Evolutionary conservation across 1,284 basidiomycete genomes (phyloP).

Genomic region (Vanrija sp.): DNA sequence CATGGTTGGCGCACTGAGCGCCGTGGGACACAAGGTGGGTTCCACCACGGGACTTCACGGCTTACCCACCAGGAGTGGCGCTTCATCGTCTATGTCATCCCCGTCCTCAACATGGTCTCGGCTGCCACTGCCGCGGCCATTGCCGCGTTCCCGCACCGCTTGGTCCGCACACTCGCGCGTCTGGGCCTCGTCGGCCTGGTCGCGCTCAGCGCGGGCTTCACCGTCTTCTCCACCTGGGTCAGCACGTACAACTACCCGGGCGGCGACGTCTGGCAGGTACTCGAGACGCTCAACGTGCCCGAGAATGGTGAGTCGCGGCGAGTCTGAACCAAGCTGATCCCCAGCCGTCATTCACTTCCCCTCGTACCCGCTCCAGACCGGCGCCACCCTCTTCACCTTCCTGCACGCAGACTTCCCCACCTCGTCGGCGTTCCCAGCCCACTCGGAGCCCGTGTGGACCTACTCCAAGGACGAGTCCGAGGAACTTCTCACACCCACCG

Average conservation of each 20-base stretch:
- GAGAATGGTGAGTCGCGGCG: neutral
- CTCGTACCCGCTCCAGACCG: slow-evolving; percentile 61
- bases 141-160: slow-evolving; percentile 9
- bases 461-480: slow-evolving; percentile 77
- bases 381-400: slow-evolving; percentile 83
- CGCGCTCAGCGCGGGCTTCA: slow-evolving; percentile 55
- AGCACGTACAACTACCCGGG: slow-evolving; percentile 86
- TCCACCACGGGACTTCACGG: neutral
- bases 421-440: slow-evolving; percentile 13
- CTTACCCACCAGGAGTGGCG: slow-evolving; percentile 71
- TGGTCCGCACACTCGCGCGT: slow-evolving; percentile 12
- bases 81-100: slow-evolving; percentile 84
- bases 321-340: slow-evolving; percentile 41
- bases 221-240: slow-evolving; percentile 56
- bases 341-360: slow-evolving; percentile 39
- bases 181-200: slow-evolving; percentile 53
- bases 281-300: slow-evolving; percentile 55
- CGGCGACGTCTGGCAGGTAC: slow-evolving; percentile 63
- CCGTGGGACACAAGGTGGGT: slow-evolving; percentile 67
- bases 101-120: slow-evolving; percentile 73
- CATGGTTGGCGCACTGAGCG: slow-evolving; percentile 67
- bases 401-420: slow-evolving; percentile 56
- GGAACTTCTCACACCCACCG: slow-evolving; percentile 39
- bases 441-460: slow-evolving; percentile 52
- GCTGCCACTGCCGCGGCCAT: slow-evolving; percentile 55